These are phyloP conservation scores for Tuctoria greenei DNA, from an alignment of 176 grass and related monocot species.

Conservation along the genomic window DNA sequence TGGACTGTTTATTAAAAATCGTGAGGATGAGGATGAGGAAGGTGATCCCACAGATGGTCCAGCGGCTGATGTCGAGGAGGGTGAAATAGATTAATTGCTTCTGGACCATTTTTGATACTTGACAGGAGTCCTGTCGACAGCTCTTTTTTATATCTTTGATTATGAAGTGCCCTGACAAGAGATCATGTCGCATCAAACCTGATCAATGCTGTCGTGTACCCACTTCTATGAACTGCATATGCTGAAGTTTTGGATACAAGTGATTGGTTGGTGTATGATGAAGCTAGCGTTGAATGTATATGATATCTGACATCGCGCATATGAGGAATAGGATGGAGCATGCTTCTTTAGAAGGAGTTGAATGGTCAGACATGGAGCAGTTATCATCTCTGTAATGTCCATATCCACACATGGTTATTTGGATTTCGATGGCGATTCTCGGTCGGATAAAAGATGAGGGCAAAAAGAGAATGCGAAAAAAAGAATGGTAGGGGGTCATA, in stretches of 20 bases:
- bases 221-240: slow-evolving; percentile 31
- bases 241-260: slow-evolving; percentile 47
- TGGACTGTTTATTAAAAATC: slow-evolving; percentile 86
- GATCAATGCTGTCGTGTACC: slow-evolving; percentile 5
- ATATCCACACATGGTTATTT: slow-evolving; percentile 12
- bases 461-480: background rate
- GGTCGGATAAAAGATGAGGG: background rate
- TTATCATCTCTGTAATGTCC: slow-evolving; percentile 31
- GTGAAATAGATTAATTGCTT: slow-evolving; percentile 79
- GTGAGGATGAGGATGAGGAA: slow-evolving; percentile 88
- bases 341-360: slow-evolving; percentile 31
- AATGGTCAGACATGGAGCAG: slow-evolving; percentile 16
- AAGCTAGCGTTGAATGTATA: slow-evolving; percentile 14
- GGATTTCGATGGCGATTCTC: slow-evolving; percentile 11
- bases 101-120: slow-evolving; percentile 40
- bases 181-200: background rate
- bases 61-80: slow-evolving; percentile 70
- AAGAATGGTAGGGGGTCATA: background rate
- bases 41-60: slow-evolving; percentile 41
- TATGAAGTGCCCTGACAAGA: slow-evolving; percentile 8
- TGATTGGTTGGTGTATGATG: slow-evolving; percentile 18
- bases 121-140: slow-evolving; percentile 13
- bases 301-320: slow-evolving; percentile 6
- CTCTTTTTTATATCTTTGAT: slow-evolving; percentile 32
- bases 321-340: background rate